A percentile compares a stretch with the other conserved stretches of the same genome.
These are phyloP conservation scores for Colletotrichum sp. DNA, from an alignment of 2,329 filamentous ascomycete genomes.

Conservation along the genomic window DNA sequence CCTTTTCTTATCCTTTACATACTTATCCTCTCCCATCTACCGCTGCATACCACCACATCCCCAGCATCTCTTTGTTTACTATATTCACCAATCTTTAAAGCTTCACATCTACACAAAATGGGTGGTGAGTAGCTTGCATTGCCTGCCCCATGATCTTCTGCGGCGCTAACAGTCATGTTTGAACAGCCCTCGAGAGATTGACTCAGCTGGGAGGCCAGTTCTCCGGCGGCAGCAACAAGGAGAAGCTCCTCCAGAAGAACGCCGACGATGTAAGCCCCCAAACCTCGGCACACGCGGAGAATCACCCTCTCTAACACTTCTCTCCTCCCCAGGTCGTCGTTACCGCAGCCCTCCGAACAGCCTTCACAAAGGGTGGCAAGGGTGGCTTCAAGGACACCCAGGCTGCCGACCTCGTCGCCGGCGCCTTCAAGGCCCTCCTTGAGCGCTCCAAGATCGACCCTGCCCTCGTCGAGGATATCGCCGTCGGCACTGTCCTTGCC, in stretches of 20 bases:
- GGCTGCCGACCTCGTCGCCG: slow-evolving; percentile 83
- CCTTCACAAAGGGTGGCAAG: slow-evolving; percentile 91
- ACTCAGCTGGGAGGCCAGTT: slow-evolving; percentile 68
- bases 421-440: slow-evolving; percentile 82
- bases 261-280: slow-evolving; percentile 63
- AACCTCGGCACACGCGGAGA: not conserved
- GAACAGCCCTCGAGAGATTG: slow-evolving; percentile 60
- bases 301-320: slow-evolving; percentile 27
- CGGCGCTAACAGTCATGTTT: not conserved
- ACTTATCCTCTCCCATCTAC: not conserved
- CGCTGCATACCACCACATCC: not conserved
- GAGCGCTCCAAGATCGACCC: slow-evolving; percentile 90
- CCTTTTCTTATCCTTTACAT: not conserved
- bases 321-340: slow-evolving; percentile 73
- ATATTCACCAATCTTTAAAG: not conserved
- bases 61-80: not conserved
- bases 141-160: slow-evolving; percentile 8
- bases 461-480: slow-evolving; percentile 86
- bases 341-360: slow-evolving; percentile 88
- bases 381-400: slow-evolving; percentile 95
- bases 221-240: slow-evolving; percentile 52
- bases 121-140: slow-evolving; percentile 35
- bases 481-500: slow-evolving; percentile 88
- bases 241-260: slow-evolving; percentile 68
- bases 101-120: slow-evolving; percentile 32